Evolutionary conservation across 2,329 filamentous ascomycete genomes (phyloP).

Genomic region (Exutisphaerella laricina): DNA sequence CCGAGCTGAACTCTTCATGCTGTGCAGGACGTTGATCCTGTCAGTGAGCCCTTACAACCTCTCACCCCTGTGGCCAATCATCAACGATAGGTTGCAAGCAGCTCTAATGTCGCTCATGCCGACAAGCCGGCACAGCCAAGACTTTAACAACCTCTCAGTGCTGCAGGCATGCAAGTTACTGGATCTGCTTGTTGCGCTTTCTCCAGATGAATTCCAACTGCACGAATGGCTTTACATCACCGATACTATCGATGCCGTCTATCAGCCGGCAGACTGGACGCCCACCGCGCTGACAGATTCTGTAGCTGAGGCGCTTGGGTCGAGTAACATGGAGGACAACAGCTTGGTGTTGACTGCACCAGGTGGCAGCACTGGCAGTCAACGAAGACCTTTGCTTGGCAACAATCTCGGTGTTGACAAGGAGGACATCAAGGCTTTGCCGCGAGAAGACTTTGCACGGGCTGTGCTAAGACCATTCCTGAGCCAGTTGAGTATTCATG

Average conservation of each 20-base stretch:
- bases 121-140: conserved; percentile 60
- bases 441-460: conserved; percentile 60
- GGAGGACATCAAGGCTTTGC: conserved; percentile 48
- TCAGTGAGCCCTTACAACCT: conserved; percentile 75
- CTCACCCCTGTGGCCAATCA: conserved; percentile 79
- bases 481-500: conserved; percentile 82
- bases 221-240: conserved; percentile 97
- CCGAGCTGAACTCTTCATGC: conserved; percentile 81
- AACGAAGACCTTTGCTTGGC: conserved; percentile 38
- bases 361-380: not conserved
- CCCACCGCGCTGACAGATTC: conserved; percentile 77
- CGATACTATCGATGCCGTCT: conserved; percentile 93
- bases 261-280: conserved; percentile 64
- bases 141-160: conserved; percentile 69
- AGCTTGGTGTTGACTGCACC: not conserved
- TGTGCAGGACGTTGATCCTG: conserved; percentile 74
- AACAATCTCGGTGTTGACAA: conserved; percentile 54
- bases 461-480: conserved; percentile 84
- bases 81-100: conserved; percentile 78
- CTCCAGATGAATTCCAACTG: conserved; percentile 95
- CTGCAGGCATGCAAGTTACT: conserved; percentile 92
- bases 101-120: conserved; percentile 70
- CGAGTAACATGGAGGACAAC: conserved; percentile 29
- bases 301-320: conserved; percentile 67
- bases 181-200: conserved; percentile 77